Percentiles rank a stretch among this genome's conserved stretches.
Conservation (phyloP, 345 rosid species). For the Theobroma cacao region DNA sequence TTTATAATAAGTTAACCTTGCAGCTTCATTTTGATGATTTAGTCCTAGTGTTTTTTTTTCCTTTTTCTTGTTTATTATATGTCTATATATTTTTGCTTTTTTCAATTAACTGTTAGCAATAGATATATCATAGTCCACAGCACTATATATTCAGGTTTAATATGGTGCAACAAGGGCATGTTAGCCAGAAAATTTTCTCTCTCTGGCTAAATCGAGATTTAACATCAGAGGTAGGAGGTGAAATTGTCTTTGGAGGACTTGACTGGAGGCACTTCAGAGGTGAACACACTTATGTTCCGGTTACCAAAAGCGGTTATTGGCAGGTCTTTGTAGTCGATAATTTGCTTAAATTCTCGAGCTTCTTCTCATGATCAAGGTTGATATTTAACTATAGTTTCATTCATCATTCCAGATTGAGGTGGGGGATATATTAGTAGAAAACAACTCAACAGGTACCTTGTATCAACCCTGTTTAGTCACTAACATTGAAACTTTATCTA, state of each 20-base stretch:
- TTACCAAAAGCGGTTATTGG: conserved; percentile 48
- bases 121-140: neutral
- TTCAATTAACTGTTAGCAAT: neutral
- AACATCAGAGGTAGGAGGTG: conserved; percentile 33
- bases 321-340: conserved; percentile 33
- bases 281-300: conserved; percentile 46
- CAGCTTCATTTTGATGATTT: neutral
- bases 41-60: too few relatives aligned
- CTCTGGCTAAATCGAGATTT: conserved; percentile 52
- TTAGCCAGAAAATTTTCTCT: conserved; percentile 48
- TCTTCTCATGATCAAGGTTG: conserved; percentile 3
- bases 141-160: conserved; percentile 37
- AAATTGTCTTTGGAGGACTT: conserved; percentile 57
- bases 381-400: neutral
- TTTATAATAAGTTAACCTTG: neutral
- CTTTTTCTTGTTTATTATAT: neutral
- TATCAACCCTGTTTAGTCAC: neutral
- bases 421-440: conserved; percentile 40
- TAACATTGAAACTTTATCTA: neutral
- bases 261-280: conserved; percentile 53
- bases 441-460: conserved; percentile 43
- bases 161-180: conserved; percentile 49
- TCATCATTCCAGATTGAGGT: conserved; percentile 39
- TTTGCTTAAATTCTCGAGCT: neutral
- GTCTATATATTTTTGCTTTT: neutral